These are phyloP conservation scores for Cadophora malorum DNA, from an alignment of 2,329 filamentous ascomycete genomes.

Conservation along the genomic window DNA sequence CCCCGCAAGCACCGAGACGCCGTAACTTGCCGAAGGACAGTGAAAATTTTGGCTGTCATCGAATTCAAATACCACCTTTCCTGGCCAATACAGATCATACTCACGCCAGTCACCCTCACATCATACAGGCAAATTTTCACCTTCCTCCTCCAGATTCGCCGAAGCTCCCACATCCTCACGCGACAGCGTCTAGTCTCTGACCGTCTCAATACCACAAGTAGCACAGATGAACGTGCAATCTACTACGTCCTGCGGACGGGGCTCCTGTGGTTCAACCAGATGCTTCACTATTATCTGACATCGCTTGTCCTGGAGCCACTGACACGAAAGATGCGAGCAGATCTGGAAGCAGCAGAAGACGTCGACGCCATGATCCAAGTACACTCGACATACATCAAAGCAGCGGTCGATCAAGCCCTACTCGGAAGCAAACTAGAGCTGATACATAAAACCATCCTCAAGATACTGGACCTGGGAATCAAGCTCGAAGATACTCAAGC, in stretches of 20 bases:
- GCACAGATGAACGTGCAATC: conserved; percentile 51
- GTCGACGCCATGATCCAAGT: conserved; percentile 81
- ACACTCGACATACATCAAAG: conserved; percentile 68
- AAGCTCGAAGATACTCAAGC: conserved; percentile 67
- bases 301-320: conserved; percentile 73
- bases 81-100: conserved; percentile 74
- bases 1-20: conserved; percentile 50
- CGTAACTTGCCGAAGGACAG: conserved; percentile 59
- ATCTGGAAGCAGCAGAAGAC: conserved; percentile 68
- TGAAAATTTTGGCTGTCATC: conserved; percentile 68
- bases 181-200: conserved; percentile 55
- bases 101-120: conserved; percentile 67
- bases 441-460: conserved; percentile 75
- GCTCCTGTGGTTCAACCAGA: conserved; percentile 79
- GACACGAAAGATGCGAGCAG: conserved; percentile 59
- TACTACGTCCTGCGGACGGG: conserved; percentile 70
- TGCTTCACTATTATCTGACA: conserved; percentile 76
- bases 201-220: conserved; percentile 48
- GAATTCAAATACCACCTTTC: conserved; percentile 71
- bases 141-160: conserved; percentile 77
- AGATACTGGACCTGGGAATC: conserved; percentile 77
- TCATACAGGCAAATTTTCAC: conserved; percentile 77
- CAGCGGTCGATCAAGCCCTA: conserved; percentile 71
- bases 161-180: conserved; percentile 72
- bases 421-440: conserved; percentile 71